These are phyloP conservation scores for Trichoderma cornu-damae DNA, from an alignment of 2,329 filamentous ascomycete genomes.

Conservation along the genomic window DNA sequence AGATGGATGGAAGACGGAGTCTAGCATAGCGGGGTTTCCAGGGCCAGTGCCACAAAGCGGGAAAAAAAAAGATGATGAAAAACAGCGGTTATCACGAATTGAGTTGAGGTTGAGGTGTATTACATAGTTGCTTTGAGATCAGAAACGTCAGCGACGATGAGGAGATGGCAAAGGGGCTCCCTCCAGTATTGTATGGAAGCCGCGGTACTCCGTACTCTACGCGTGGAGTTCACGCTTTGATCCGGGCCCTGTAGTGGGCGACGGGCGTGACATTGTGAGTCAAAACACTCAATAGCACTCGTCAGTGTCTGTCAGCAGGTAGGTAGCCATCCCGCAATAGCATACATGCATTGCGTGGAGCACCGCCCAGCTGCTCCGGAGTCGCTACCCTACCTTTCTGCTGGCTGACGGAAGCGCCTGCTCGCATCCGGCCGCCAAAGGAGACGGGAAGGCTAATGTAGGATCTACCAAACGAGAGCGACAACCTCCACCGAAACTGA, in stretches of 20 bases:
- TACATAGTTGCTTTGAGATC: neutral
- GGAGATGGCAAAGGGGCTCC: no score
- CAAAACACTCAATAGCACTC: neutral
- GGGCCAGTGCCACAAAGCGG: neutral
- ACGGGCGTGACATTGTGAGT: neutral
- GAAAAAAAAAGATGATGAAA: neutral
- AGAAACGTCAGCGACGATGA: neutral
- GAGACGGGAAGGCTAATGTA: conserved; percentile 35
- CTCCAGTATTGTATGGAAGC: neutral
- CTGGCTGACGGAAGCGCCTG: conserved; percentile 23
- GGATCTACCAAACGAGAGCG: conserved; percentile 25
- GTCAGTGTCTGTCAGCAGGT: no score
- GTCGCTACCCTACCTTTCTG: conserved; percentile 10
- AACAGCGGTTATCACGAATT: neutral
- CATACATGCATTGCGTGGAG: conserved; percentile 10
- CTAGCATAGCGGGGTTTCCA: neutral
- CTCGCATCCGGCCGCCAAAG: conserved; percentile 24
- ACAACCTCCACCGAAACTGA: conserved; percentile 25
- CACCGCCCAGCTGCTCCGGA: conserved; percentile 12
- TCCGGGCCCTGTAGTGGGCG: neutral
- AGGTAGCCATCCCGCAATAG: conserved; percentile 2
- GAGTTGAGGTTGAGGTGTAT: neutral
- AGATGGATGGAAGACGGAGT: neutral
- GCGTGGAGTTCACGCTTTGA: neutral
- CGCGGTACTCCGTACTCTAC: neutral